Percentiles rank a stretch among this genome's conserved stretches.
Evolutionary conservation across 495 filamentous ascomycete species (phyloP).

Genomic region (Annulohypoxylon moriforme): DNA sequence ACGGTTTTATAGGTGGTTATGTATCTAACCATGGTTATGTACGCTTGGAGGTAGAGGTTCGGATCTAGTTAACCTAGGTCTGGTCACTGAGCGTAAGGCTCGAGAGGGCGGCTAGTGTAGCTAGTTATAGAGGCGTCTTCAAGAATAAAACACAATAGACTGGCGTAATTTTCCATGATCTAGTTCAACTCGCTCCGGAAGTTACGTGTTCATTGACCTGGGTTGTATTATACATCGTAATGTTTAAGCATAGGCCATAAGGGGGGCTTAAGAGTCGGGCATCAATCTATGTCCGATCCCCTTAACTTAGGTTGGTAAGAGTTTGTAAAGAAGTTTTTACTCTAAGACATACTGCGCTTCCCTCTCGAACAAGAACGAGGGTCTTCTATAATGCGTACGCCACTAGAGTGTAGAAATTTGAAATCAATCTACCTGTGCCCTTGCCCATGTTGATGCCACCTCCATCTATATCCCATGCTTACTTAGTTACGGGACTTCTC

Average conservation of each 20-base stretch:
- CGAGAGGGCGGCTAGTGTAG: constrained; percentile 22
- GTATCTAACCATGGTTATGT: constrained; percentile 23
- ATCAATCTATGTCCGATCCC: not conserved
- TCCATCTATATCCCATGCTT: not conserved
- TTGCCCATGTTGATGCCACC: not conserved
- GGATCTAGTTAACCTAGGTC: constrained; percentile 38
- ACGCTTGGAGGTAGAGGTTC: constrained; percentile 31
- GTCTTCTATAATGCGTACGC: not conserved
- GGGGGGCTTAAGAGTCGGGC: not conserved
- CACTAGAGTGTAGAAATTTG: not conserved
- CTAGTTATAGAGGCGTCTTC: constrained; percentile 35
- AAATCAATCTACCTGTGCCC: not conserved
- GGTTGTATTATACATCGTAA: not conserved
- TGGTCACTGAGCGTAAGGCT: constrained; percentile 26
- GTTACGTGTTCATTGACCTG: not conserved
- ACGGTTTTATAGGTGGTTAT: constrained; percentile 29
- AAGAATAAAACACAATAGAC: constrained; percentile 41
- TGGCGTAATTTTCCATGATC: constrained; percentile 31
- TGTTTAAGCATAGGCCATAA: not conserved
- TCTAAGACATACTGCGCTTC: too few species aligned
- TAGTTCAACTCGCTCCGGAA: not conserved
- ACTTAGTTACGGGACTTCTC: not conserved
- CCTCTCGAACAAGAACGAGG: too few species aligned
- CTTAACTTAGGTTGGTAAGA: not conserved
- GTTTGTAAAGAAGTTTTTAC: too few species aligned